These are phyloP conservation scores for Penicillium sp. DNA, from an alignment of 2,329 filamentous ascomycete genomes.

Conservation along the genomic window DNA sequence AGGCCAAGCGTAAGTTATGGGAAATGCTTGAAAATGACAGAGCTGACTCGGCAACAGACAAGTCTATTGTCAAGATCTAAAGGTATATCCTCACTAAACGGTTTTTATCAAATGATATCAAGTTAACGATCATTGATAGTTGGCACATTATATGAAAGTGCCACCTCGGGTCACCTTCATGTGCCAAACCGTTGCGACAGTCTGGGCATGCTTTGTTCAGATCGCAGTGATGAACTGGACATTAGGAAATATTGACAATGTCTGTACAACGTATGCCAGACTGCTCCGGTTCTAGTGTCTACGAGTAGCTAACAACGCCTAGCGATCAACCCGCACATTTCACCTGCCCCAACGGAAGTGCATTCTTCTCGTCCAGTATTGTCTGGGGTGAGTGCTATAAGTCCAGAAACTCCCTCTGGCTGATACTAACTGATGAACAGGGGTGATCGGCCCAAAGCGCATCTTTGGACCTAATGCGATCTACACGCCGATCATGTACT, in stretches of 20 bases:
- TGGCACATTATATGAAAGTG: conserved; percentile 32
- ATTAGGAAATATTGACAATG: conserved; percentile 42
- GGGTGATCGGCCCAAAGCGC: conserved; percentile 63
- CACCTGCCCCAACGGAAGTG: conserved; percentile 53
- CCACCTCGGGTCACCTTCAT: conserved; percentile 49
- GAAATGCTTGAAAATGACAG: background rate
- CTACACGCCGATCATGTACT: conserved; percentile 62
- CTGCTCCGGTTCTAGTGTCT: background rate
- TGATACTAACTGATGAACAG: conserved; percentile 46
- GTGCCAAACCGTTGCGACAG: conserved; percentile 49
- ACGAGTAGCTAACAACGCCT: background rate
- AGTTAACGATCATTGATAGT: too few relatives aligned
- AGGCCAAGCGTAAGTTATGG: conserved; percentile 22
- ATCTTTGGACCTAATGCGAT: conserved; percentile 63
- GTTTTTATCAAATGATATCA: too few relatives aligned
- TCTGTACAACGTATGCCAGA: conserved; percentile 38
- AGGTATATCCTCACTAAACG: conserved; percentile 12
- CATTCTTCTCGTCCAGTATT: conserved; percentile 64
- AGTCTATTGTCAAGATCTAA: conserved; percentile 17
- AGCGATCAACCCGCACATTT: conserved; percentile 52
- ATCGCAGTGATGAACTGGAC: conserved; percentile 49
- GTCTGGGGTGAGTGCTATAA: conserved; percentile 56
- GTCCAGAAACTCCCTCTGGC: background rate
- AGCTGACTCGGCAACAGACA: conserved; percentile 8
- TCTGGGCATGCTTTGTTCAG: conserved; percentile 48